Evolutionary conservation across 805 yeast genomes (phyloP), one percentile per base, ranked within the genome.

Genomic region (Zygoascus bituminiphila): DNA sequence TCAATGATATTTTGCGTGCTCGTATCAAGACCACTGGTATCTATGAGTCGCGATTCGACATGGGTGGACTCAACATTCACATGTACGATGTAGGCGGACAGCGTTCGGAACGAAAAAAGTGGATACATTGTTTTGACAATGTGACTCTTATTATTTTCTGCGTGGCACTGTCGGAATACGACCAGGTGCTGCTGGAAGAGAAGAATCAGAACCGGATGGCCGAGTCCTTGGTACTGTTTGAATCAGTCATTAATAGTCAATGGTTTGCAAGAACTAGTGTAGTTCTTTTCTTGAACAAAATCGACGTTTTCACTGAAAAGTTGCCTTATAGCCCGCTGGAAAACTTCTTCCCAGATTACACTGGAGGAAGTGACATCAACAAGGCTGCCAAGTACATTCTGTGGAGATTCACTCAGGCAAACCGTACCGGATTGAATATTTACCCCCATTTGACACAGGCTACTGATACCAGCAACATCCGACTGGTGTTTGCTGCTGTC

Each of bases 51-150:
- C 73, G 76, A 49, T 85, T 89, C 59, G 80, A 79, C 51, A 75
- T 88, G 78, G 88, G 84, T 41, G 80, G 79, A 23, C 62, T 81
- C 37, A 74, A 75, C 57, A 68, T 82, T 44, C 85, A 80, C 57
- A 71, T 83, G 57, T 80, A 72, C 60, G 97, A 89, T 64, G 96
- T 89, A 43, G 97, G 97, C 54, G 97, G 97, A 1, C 98, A 93
- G 66, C 74, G 98, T 58, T 81, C 94, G 2, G 98, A 93, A 69
- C 80, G 98, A 47, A 86, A 85, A 61, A 91, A 93, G 66, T 93
- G 98, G 98, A 88, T 93, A 53, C 94, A 93, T 66, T 87, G 96
- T 62, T 93, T 93, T 59, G 96, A 88, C 64, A 88, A 88, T 57
- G 96, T 89, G 29, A 84, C 96, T 0, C 73, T 85, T 42, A 83